Base-by-base conservation (phyloP, 2,329 filamentous ascomycete genomes). In the Dactylellina sp. region DNA sequence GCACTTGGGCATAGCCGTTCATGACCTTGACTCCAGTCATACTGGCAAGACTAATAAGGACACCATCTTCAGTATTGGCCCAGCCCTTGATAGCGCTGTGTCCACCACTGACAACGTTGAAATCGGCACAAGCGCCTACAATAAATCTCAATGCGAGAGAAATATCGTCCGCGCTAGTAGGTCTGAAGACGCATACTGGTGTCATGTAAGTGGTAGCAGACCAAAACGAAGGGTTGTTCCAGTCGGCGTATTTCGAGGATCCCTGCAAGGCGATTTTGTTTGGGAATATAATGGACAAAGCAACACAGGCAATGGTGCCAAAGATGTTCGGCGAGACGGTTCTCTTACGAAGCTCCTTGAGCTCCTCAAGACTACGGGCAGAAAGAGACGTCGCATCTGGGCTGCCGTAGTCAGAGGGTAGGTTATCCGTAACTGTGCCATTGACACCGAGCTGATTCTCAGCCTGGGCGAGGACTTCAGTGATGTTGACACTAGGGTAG, bases 41-140 rank as follows among this genome's bases (percentile, higher is more conserved):
- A 25, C 47, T 47, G 2, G 70, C 28, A 32, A 66, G 39, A 16
- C 44, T 32, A 9, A 74, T 61, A 9, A 74, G 49, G 46, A 74
- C 61, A 44, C 70, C 70, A 37, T 64, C 55, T 16, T 74, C 55
- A 39, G 24, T 28, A 16, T 74, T 74, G 7, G 61, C 70, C 70
- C 70, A 74, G 18, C 70, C 70, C 24, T 66, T 74, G 61, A 74
- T 65, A 7, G 70, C 61, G 18, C 70, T 74, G 35, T 74, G 70
- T 1, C 70, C 70, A 35, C 70, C 70, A 40, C 70, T 47, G 25
- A 74, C 70, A 40, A 74, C 32, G 37, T 66, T 66, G 42, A 74
- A 74, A 14, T 66, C 52, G 2, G 46, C 5, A 20, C 47, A 28
- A 7, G 59, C 12, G 20, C 46, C 9, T n/a, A 16, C 11, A 18